Evolutionary conservation across 2,329 filamentous ascomycete species (phyloP), one percentile per base, ranked within the genome.

Genomic region (Raffaelea ambrosiae): DNA sequence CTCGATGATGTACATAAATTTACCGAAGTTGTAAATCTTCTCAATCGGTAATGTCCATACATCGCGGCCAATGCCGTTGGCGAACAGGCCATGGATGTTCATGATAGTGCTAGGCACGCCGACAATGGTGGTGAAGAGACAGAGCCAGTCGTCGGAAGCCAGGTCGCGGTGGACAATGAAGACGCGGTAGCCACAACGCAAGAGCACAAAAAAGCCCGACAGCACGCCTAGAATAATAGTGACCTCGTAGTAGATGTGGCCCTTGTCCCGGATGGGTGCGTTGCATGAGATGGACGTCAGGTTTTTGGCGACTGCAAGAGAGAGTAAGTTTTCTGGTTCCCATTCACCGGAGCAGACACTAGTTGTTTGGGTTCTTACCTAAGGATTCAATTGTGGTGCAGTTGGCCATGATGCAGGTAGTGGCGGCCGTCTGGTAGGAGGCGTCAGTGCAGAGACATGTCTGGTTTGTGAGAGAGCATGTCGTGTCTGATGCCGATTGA

Each of bases 11-110:
- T 69, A 76, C 21, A 75, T 67, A 53, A 60, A 66, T 22, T 63
- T 60, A 8, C 65, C 57, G 23, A 78, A 72, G 1, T 57, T 56
- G 23, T 66, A 71, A 41, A 79, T 66, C 16, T 65, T 54, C 1
- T 63, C 56, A 0, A 63, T 58, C 0, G 61, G 50, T 4, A 78
- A 51, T 0, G 70, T 73, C 74, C 74, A 78, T 16, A 76, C 63
- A 43, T 79, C 74, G 18, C 57, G 64, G 7, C 74, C 73, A 8
- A 77, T 59, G 1, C 74, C 75, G 44, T 70, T 63, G 26, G 61
- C 55, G 1, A 54, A 56, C 3, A 61, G 54, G 9, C 63, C 61
- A n/a, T 61, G 48, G 0, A 61, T 54, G 49, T 61, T 61, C 42
- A 67, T 59, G 50, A 61, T 47, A 3, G 53, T 57, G 48, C 55